Evolutionary conservation across 225 moss, liverwort and hornwort genomes (phyloP), one percentile per base, ranked within the genome.

Genomic region (Polytrichum commune): DNA sequence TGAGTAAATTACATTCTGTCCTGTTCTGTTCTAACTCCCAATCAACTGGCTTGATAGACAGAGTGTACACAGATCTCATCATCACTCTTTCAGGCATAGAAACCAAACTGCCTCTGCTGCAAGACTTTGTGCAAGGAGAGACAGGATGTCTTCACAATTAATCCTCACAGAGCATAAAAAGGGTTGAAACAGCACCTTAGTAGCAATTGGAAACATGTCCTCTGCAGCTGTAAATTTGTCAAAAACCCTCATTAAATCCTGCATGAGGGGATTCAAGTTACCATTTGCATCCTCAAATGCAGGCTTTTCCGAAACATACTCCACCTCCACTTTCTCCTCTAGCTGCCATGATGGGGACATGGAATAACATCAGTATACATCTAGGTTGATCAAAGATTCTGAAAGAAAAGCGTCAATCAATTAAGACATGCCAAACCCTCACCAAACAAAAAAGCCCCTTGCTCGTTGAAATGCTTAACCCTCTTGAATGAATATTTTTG

Each of bases 171-270:
- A 22, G 29, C 4, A 63, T 32, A 32, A 13, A 46, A 46, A 46
- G 46, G 16, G 46, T 46, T 46, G 46, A 16, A 46, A 22, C 38
- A 58, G 33, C 25, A 93, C 96, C 93, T 96, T 93, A 10, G 60
- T 69, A 22, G 72, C 66, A 55, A 88, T 84, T 5, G 90, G 87
- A 62, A 92, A 98, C 82, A 98, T 73, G 53, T 91, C 83, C 73
- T 98, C 98, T 27, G 91, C 87, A 78, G 76, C 81, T 25, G 83
- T 57, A 75, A 98, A 98, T 69, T 95, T 98, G 62, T 98, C 86
- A 73, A 98, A 93, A 68, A 98, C 91, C 74, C 90, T 80, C 46
- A 89, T 80, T 81, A 98, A 98, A 73, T 98, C 98, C 79, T 95
- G 91, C 67, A 90, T 80, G 22, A 89, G 77, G 2, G 91, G 93